Evolutionary conservation across 2,329 filamentous ascomycete species (phyloP).

Genomic region (Xylaria hypoxylon): DNA sequence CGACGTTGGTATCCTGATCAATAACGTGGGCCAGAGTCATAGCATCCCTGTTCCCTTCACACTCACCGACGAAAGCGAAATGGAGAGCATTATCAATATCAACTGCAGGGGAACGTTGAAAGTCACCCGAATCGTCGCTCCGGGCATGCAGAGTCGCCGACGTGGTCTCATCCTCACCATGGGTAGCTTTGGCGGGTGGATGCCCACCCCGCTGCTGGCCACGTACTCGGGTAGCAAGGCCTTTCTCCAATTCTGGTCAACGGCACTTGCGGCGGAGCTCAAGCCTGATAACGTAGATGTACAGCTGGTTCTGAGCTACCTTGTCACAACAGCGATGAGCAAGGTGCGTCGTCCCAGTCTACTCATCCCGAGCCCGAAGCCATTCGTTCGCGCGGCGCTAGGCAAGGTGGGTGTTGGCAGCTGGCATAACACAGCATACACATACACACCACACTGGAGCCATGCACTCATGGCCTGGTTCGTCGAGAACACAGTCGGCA

Average conservation of each 20-base stretch:
- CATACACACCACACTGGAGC: slow-evolving; percentile 92
- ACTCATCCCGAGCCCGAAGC: slow-evolving; percentile 82
- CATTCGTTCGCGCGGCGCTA: slow-evolving; percentile 83
- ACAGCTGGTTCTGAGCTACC: slow-evolving; percentile 90
- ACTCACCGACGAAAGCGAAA: slow-evolving; percentile 80
- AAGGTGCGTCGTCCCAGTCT: slow-evolving; percentile 86
- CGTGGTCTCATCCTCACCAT: slow-evolving; percentile 93
- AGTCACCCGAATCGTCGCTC: slow-evolving; percentile 85
- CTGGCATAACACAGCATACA: slow-evolving; percentile 82
- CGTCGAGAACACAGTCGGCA: slow-evolving; percentile 70
- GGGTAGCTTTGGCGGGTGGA: slow-evolving; percentile 94
- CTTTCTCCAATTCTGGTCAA: slow-evolving; percentile 97
- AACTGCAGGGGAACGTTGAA: slow-evolving; percentile 93
- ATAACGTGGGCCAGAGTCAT: slow-evolving; percentile 97
- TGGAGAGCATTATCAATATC: slow-evolving; percentile 91
- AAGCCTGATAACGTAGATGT: slow-evolving; percentile 84
- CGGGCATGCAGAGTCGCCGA: slow-evolving; percentile 85
- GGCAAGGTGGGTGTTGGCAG: slow-evolving; percentile 84
- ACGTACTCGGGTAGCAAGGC: slow-evolving; percentile 99
- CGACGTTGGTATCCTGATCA: slow-evolving; percentile 89
- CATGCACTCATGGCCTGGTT: slow-evolving; percentile 91
- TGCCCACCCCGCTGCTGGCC: slow-evolving; percentile 90
- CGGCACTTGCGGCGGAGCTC: slow-evolving; percentile 84
- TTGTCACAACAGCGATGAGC: slow-evolving; percentile 96
- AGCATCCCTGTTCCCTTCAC: slow-evolving; percentile 91